Conservation (phyloP, 768 basidiomycete species). For the Multifurca ochricompacta region DNA sequence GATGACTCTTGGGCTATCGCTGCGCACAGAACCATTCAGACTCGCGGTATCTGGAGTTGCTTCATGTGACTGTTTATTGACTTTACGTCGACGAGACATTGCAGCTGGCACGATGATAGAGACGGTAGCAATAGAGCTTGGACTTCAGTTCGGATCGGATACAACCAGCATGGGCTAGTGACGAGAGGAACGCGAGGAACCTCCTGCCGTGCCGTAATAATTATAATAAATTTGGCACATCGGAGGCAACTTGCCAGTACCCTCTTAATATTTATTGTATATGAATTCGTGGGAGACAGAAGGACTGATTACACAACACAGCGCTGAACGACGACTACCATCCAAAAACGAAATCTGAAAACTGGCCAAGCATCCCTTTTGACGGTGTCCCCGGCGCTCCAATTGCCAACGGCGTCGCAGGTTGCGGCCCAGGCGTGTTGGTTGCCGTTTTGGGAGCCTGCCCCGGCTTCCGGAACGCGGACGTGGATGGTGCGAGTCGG, state of each 20-base stretch:
- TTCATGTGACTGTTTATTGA: neutral
- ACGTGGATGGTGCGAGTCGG: conserved; percentile 59
- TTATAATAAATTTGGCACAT: too few relatives aligned
- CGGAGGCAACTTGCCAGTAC: too few relatives aligned
- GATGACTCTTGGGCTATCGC: neutral
- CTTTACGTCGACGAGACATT: conserved; percentile 15
- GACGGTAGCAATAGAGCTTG: neutral
- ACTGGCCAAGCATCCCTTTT: conserved; percentile 62
- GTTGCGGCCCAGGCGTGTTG: conserved; percentile 9
- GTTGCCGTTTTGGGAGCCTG: conserved; percentile 14
- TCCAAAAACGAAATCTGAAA: conserved; percentile 62
- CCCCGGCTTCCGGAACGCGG: conserved; percentile 58
- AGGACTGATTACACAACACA: neutral
- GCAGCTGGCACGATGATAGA: neutral
- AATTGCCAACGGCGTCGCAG: conserved; percentile 21
- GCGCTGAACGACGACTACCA: neutral
- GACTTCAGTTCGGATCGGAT: neutral
- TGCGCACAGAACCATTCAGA: neutral
- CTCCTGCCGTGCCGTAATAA: too few relatives aligned
- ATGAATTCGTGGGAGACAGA: too few relatives aligned
- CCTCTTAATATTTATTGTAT: too few relatives aligned
- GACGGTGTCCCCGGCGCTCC: conserved; percentile 30
- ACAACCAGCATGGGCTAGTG: neutral
- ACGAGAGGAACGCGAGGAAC: neutral
- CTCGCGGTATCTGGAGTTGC: neutral